Percentiles rank a stretch among this genome's conserved stretches.
These are phyloP conservation scores for Prunella vulgaris DNA, from an alignment of 257 asterid species.

Conservation along the genomic window DNA sequence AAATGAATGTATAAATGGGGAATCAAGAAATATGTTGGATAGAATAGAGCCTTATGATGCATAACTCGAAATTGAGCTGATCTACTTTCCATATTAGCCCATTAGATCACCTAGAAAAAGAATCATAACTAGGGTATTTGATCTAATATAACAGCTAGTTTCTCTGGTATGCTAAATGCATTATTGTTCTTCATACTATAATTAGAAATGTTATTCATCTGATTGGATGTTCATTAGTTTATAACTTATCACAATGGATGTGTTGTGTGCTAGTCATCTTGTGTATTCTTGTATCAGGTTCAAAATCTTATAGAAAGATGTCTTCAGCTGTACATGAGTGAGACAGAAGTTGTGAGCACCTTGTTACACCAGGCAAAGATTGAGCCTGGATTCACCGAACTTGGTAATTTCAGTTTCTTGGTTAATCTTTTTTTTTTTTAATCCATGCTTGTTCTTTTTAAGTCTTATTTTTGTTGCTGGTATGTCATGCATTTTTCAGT, in stretches of 20 bases:
- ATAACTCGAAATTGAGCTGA: background rate
- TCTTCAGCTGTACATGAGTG: conserved; percentile 96
- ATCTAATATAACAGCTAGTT: background rate
- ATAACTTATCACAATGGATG: background rate
- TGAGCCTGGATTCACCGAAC: conserved; percentile 94
- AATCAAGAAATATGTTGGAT: background rate
- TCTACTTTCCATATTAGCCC: background rate
- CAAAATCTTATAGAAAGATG: conserved; percentile 96
- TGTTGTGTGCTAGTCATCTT: conserved; percentile 6
- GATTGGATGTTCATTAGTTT: background rate
- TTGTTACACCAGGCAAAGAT: conserved; percentile 77
- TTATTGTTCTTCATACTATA: background rate
- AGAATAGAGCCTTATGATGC: background rate
- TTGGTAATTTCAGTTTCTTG: conserved; percentile 44
- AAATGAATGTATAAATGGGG: conserved; percentile 4
- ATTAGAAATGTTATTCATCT: background rate
- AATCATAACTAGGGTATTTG: background rate
- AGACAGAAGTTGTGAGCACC: conserved; percentile 76
- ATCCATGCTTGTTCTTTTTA: background rate
- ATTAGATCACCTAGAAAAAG: background rate
- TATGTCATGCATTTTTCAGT: background rate
- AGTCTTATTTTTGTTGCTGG: background rate
- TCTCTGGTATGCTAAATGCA: background rate
- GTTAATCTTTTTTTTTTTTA: background rate
- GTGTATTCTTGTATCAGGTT: conserved; percentile 43